Evolutionary conservation across 1,139 yeast species (phyloP), one percentile per base, ranked within the genome.

Genomic region (Kodamaea plutei): DNA sequence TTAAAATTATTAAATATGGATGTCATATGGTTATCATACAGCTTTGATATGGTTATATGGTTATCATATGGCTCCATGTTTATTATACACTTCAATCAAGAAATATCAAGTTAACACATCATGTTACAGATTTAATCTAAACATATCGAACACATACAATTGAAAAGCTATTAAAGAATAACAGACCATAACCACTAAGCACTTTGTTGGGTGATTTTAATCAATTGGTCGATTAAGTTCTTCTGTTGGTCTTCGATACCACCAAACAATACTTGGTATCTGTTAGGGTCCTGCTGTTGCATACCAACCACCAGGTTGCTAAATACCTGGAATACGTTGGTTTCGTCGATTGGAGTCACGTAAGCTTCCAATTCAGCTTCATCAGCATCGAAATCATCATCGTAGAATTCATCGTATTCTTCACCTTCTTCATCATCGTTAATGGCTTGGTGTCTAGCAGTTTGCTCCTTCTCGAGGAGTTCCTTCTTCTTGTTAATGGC

Each of bases 361-460:
- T 69, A 56, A 18, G 78, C 70, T 41, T 73, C 79, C 38, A 71
- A 64, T 37, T 72, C 73, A 8, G 77, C 79, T 33, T 69, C 74
- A 31, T 70, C 76, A 12, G 62, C 67, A 37, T 64, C 74, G 22
- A 58, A 61, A 19, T 67, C 73, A 13, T 64, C 74, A 5, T 57
- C 48, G n/a, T n/a, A n/a, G 26, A 48, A 61, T 26, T 52, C 58
- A 7, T 47, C 55, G 25, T 38, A 46, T 14, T 41, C 53, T 8
- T 56, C 64, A 10, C 52, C 60, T 10, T 54, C 64, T 5, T 48
- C 59, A 10, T 36, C 41, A 15, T 45, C 46, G 17, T 34, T 38
- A 3, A 36, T 39, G 15, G 41, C 44, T 11, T 39, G 39, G 28
- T 47, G 52, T 31, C 55, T 57, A 37, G 52, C 60, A 23, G 53